Base-by-base conservation (phyloP, 805 yeast genomes). In the Jamesozyma rosinii region DNA sequence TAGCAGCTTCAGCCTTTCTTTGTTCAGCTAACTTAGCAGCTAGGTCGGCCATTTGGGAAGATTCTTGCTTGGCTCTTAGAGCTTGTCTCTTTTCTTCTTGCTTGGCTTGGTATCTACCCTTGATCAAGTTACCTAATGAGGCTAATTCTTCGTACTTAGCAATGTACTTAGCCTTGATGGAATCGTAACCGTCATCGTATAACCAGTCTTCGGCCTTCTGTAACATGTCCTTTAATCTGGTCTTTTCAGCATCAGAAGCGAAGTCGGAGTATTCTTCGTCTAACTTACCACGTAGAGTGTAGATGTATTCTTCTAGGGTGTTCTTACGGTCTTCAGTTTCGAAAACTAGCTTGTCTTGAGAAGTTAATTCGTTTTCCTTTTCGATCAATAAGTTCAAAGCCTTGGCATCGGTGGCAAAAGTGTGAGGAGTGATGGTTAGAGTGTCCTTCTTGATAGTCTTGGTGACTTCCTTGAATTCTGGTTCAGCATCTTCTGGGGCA, bases 311-410 rank as follows among this genome's bases (percentile, higher is more conserved):
- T 76, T 92, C 98, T 49, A 92, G 76, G 52, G 95, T 92, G 68
- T 92, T 92, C 83, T 92, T 92, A 70, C 88, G 87, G 72, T 92
- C 97, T 75, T 92, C 97, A 53, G 97, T 92, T 72, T 92, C 97
- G 54, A 94, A 94, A 53, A 92, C 97, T 58, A 90, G 81, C 74
- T 89, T 92, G 70, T 92, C 99, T 63, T 82, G 88, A 64, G 87
- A 78, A 52, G 77, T 74, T 81, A 92, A 71, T 65, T 82, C 75
- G 61, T 78, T 77, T 75, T 92, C 99, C 67, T 72, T 71, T 76
- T 92, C 97, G 49, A 83, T 75, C 53, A 72, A 75, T 43, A 68
- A 70, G 57, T 79, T 72, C 66, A 86, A 75, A 42, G 59, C 68
- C 22, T 65, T 65, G 49, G 70, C 72, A 49, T 82, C 65, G 57